Conservation (phyloP, 2,329 filamentous ascomycete species). For the Paracoccidioides lutzii region DNA sequence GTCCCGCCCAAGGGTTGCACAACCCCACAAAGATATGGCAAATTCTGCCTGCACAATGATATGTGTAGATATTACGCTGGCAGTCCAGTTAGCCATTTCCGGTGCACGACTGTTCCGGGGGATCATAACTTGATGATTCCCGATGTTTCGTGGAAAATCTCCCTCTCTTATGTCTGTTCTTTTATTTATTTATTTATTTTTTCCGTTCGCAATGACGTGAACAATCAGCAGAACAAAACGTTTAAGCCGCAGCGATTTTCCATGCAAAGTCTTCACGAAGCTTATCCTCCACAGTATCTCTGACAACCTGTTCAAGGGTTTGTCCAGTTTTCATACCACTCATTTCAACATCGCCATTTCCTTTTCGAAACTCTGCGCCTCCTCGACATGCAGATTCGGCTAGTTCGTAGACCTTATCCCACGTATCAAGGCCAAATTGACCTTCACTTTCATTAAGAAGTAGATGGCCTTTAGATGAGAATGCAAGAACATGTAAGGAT, state of each 20-base stretch:
- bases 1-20: neutral
- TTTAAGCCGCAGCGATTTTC: slow-evolving; percentile 27
- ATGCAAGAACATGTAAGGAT: slow-evolving; percentile 73
- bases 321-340: slow-evolving; percentile 27
- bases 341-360: slow-evolving; percentile 24
- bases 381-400: slow-evolving; percentile 55
- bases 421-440: slow-evolving; percentile 59
- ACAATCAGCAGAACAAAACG: neutral
- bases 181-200: no score
- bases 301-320: slow-evolving; percentile 48
- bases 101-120: no score
- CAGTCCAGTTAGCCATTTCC: no score
- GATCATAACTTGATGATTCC: no score
- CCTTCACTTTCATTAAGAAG: slow-evolving; percentile 74
- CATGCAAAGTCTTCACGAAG: slow-evolving; percentile 30
- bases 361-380: slow-evolving; percentile 39
- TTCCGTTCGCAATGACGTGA: neutral
- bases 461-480: slow-evolving; percentile 59
- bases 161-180: neutral
- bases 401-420: slow-evolving; percentile 55
- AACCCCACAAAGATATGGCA: neutral
- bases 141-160: no score
- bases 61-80: neutral
- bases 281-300: slow-evolving; percentile 48
- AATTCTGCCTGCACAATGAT: neutral